Base-by-base conservation (phyloP, 176 grass and related monocot genomes). In the Oryza glumipatula region DNA sequence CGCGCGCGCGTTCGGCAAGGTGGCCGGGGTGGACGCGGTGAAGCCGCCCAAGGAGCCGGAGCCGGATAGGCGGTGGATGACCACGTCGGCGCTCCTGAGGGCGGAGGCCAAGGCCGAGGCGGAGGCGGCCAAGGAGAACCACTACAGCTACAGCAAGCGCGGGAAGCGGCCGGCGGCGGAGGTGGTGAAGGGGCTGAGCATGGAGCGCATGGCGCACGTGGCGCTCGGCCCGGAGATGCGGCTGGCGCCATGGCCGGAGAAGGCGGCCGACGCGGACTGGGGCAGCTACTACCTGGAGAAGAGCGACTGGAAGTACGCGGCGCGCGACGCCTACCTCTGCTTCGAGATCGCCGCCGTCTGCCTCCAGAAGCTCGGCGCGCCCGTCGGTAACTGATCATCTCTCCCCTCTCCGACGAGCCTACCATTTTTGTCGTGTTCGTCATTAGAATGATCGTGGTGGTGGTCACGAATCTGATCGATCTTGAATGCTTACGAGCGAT, bases 161-260 rank as follows among this genome's bases (percentile, higher is more conserved):
- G 48, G 44, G 26, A 15, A 19, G 67, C 58, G 67, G 4, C 23
- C 80, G 38, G 6, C 0, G 54, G 48, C 52, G 4, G 82, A 88
- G 81, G 68, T 80, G 74, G 77, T 89, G 23, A 36, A 44, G 14
- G 73, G 54, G 32, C 73, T 85, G 10, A 77, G 58, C 65, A 80
- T 88, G n/a, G 81, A 85, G 63, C 58, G 76, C 70, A 76, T 92
- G 70, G 82, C 80, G 32, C 70, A 11, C 36, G 83, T 86, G 68
- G 83, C 86, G 4, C 51, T 86, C 28, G 87, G 82, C 3, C 68
- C n/a, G 23, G 80, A 88, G 52, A 83, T 88, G 80, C 52, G 76
- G 47, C 69, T 87, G n/a, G 73, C 65, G 44, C 71, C 38, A 17
- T 77, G 74, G 2, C 77, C 85, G 9, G 0, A 35, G 9, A 72